Base-by-base conservation (phyloP, 2,329 filamentous ascomycete genomes). In the Byssothecium circinans region DNA sequence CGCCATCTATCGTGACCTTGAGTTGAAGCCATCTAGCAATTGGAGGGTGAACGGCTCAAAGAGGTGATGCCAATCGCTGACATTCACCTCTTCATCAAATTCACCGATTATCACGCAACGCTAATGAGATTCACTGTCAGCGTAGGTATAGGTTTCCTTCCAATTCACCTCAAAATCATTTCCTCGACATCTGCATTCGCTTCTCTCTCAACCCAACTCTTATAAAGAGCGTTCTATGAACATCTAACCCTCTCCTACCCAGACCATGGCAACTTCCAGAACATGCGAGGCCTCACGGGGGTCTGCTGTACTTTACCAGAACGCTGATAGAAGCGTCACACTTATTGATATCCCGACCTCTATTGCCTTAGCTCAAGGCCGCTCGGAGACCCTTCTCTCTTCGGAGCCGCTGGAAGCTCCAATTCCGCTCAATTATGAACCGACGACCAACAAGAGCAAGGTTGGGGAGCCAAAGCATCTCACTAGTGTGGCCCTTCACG, bases 271-370 rank as follows among this genome's bases (percentile, higher is more conserved):
- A 34, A 20, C 4, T 22, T 20, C 25, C 18, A 23, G 15, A 14
- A 19, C 15, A 22, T 27, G 40, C 15, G 18, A 22, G 18, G 18
- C 18, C 14, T 19, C 29, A 11, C 29, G n/a, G n/a, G n/a, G 4
- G n/a, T 33, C 40, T 14, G 40, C 40, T 8, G 75, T 86, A 18
- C 65, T 87, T 33, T 86, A 80, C 68, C 74, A 78, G 49, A 83
- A 77, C 53, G 58, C 67, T 2, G 71, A 75, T 3, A 62, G 70
- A 40, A 75, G 78, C 37, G 69, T 85, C 43, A 74, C 82, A 18
- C 66, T 90, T 20, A 67, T 91, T 42, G 88, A 91, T 60, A 81
- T 90, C 37, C 87, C 88, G 19, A 74, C 76, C 15, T 88, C 88
- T 1, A 80, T 91, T 32, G 84, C 87, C 55, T 76, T 82, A 50